These are phyloP conservation scores for Xylariomycetidae sp. DNA, from an alignment of 2,329 filamentous ascomycete species.

Conservation along the genomic window DNA sequence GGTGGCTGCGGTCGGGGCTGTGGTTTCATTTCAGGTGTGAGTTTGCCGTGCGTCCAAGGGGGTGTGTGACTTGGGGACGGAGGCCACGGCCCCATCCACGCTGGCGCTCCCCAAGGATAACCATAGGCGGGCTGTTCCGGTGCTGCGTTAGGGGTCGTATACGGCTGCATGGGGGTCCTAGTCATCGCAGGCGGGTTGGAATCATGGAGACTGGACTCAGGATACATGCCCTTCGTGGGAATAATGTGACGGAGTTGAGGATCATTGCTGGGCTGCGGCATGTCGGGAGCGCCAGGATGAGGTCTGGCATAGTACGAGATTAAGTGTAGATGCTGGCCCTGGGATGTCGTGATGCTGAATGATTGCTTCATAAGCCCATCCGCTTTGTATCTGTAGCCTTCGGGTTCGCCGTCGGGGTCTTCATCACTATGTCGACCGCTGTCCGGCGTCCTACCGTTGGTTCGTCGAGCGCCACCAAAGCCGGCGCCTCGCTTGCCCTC, in stretches of 20 bases:
- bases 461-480: slow-evolving; percentile 56
- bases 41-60: slow-evolving; percentile 25
- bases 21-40: slow-evolving; percentile 23
- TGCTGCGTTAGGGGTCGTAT: slow-evolving; percentile 23
- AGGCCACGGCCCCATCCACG: slow-evolving; percentile 29
- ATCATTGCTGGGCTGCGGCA: slow-evolving; percentile 80
- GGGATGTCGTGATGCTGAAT: slow-evolving; percentile 94
- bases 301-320: slow-evolving; percentile 95
- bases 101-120: slow-evolving; percentile 35
- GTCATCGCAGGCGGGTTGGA: slow-evolving; percentile 76
- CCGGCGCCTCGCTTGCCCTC: slow-evolving; percentile 90
- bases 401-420: slow-evolving; percentile 78
- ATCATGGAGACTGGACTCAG: slow-evolving; percentile 89
- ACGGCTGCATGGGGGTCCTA: slow-evolving; percentile 62
- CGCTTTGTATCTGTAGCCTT: slow-evolving; percentile 91
- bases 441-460: slow-evolving; percentile 74
- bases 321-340: slow-evolving; percentile 84
- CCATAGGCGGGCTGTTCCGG: slow-evolving; percentile 31
- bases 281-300: slow-evolving; percentile 64
- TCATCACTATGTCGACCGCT: slow-evolving; percentile 78
- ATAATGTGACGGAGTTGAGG: slow-evolving; percentile 74
- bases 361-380: slow-evolving; percentile 99
- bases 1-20: slow-evolving; percentile 14
- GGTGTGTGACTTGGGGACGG: slow-evolving; percentile 38
- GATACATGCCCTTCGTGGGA: slow-evolving; percentile 92